Conservation (phyloP, 495 filamentous ascomycete species). For the Penicillium chermesinum region DNA sequence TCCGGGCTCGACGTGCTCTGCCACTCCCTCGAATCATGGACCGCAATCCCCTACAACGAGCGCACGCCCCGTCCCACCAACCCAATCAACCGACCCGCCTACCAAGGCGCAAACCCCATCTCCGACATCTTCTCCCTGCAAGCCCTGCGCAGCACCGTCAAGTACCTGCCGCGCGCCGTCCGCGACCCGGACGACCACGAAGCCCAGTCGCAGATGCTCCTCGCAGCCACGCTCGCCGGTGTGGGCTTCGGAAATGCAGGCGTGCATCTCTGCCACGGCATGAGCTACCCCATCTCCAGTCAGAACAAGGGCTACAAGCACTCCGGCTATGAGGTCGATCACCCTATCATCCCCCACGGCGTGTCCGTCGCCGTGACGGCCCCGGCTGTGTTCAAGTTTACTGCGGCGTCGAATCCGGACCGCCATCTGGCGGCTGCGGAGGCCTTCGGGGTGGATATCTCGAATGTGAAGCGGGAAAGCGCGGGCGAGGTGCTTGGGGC, state of each 20-base stretch:
- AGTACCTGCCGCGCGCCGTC: constrained; percentile 84
- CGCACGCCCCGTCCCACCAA: constrained; percentile 79
- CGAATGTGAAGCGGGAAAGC: constrained; percentile 75
- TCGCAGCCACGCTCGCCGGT: constrained; percentile 88
- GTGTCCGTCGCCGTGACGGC: constrained; percentile 93
- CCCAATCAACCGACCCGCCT: constrained; percentile 85
- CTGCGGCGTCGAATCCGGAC: constrained; percentile 82
- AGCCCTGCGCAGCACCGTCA: constrained; percentile 72
- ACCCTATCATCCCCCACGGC: constrained; percentile 88
- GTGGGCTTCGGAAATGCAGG: constrained; percentile 97
- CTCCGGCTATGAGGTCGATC: constrained; percentile 66
- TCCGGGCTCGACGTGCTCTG: constrained; percentile 93
- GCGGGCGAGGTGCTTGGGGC: constrained; percentile 84
- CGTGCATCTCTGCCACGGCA: constrained; percentile 95
- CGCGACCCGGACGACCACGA: constrained; percentile 84
- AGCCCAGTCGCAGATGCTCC: constrained; percentile 89
- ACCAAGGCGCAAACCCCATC: constrained; percentile 96
- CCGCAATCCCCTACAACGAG: constrained; percentile 88
- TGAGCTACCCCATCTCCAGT: constrained; percentile 92
- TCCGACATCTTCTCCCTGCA: constrained; percentile 91
- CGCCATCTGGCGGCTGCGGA: constrained; percentile 86
- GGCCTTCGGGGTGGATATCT: constrained; percentile 83
- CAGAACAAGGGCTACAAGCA: constrained; percentile 91
- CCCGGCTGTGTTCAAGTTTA: constrained; percentile 91
- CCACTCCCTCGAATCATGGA: constrained; percentile 91